Conservation (phyloP, 2,329 filamentous ascomycete species). For the Xylaria sp. region DNA sequence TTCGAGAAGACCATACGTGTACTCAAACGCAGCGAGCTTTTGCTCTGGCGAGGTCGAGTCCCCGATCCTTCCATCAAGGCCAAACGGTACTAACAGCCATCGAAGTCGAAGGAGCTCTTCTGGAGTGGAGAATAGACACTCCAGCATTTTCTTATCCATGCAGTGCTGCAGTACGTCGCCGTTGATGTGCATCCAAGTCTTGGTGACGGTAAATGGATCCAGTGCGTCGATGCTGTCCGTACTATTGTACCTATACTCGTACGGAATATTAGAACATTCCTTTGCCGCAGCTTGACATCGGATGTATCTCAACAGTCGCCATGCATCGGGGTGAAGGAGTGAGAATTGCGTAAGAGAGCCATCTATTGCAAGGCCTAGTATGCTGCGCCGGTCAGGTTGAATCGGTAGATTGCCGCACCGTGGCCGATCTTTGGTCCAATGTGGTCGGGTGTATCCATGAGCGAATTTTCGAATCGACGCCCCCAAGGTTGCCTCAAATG, state of each 20-base stretch:
- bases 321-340: constrained; percentile 70
- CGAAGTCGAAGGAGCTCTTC: constrained; percentile 44
- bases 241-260: not conserved
- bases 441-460: constrained; percentile 63
- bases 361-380: constrained; percentile 74
- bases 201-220: constrained; percentile 56
- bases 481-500: constrained; percentile 68
- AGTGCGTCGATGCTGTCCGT: constrained; percentile 39
- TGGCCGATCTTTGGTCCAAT: constrained; percentile 56
- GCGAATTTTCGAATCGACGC: constrained; percentile 68
- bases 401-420: constrained; percentile 58
- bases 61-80: not conserved
- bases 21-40: constrained; percentile 48
- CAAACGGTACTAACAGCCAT: constrained; percentile 30
- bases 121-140: constrained; percentile 52
- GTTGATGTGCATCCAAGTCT: constrained; percentile 70
- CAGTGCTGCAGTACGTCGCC: constrained; percentile 72
- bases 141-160: constrained; percentile 59
- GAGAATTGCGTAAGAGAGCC: constrained; percentile 77
- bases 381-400: constrained; percentile 59
- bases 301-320: constrained; percentile 77
- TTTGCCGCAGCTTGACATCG: constrained; percentile 71
- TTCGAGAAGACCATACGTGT: constrained; percentile 66
- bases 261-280: constrained; percentile 53
- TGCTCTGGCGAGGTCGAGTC: constrained; percentile 27